phyloP scores from a whole-genome alignment of 495 filamentous ascomycete species.

The Penicillium verhagenii region DNA sequence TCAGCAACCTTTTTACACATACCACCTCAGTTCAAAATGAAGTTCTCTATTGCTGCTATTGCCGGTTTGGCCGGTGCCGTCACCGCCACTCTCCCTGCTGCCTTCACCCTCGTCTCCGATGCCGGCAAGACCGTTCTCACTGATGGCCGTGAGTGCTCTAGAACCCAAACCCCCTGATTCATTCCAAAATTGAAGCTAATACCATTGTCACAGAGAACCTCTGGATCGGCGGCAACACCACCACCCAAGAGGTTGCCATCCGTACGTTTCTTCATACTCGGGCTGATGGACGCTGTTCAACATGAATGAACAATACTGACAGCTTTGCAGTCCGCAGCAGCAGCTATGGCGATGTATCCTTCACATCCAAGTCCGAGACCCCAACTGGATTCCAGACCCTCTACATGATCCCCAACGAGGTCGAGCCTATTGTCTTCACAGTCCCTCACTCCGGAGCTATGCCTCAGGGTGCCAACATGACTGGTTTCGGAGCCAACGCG shows the following conservation, averaged over 20 bases:
- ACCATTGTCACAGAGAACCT: constrained; percentile 12
- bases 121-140: constrained; percentile 33
- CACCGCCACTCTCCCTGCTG: constrained; percentile 26
- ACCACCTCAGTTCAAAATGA: constrained; percentile 22
- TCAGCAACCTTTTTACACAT: background rate
- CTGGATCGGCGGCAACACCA: constrained; percentile 26
- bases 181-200: background rate
- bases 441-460: constrained; percentile 30
- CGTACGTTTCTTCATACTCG: constrained; percentile 19
- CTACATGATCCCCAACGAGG: constrained; percentile 25
- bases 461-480: constrained; percentile 27
- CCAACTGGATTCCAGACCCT: constrained; percentile 35
- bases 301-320: constrained; percentile 1
- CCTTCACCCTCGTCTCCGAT: constrained; percentile 35
- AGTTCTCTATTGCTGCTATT: constrained; percentile 30
- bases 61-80: constrained; percentile 26
- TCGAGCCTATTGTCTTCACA: constrained; percentile 27
- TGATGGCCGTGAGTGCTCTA: constrained; percentile 34
- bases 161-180: background rate
- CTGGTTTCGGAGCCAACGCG: constrained; percentile 27
- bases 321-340: constrained; percentile 11
- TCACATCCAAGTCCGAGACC: constrained; percentile 22
- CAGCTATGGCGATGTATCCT: constrained; percentile 20
- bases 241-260: constrained; percentile 23
- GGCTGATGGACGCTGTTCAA: too few species aligned